Conservation (phyloP, 305 asterid species). For the Fraxinus paxiana region DNA sequence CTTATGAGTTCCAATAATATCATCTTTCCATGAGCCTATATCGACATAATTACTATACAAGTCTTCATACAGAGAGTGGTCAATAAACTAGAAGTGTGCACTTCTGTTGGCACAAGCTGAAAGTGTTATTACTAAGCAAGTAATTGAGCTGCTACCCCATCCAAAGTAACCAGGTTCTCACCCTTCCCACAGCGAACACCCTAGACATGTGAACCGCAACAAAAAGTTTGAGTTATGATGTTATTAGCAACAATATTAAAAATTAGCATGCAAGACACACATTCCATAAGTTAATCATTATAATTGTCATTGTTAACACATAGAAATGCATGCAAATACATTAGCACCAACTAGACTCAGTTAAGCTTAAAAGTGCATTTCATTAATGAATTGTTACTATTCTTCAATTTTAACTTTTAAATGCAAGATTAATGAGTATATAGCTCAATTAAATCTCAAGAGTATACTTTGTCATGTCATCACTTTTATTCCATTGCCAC, state of each 20-base stretch:
- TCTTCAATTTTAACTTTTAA: background rate
- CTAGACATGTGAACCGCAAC: background rate
- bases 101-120: background rate
- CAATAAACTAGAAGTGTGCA: background rate
- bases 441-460: background rate
- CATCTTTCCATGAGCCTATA: background rate
- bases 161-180: background rate
- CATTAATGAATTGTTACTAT: background rate
- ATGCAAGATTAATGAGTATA: background rate
- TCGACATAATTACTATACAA: background rate
- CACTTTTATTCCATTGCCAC: background rate
- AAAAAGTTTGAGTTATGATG: background rate
- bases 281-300: background rate
- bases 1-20: background rate
- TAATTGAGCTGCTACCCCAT: background rate
- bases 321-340: background rate
- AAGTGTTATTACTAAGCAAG: background rate
- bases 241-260: background rate
- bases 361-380: background rate
- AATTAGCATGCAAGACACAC: background rate
- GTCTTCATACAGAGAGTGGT: background rate
- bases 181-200: background rate
- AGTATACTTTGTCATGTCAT: background rate
- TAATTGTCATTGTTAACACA: background rate
- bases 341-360: background rate